phyloP scores from a whole-genome alignment of 192 early-diverging fungal species.

The Entrophospora sp. region DNA sequence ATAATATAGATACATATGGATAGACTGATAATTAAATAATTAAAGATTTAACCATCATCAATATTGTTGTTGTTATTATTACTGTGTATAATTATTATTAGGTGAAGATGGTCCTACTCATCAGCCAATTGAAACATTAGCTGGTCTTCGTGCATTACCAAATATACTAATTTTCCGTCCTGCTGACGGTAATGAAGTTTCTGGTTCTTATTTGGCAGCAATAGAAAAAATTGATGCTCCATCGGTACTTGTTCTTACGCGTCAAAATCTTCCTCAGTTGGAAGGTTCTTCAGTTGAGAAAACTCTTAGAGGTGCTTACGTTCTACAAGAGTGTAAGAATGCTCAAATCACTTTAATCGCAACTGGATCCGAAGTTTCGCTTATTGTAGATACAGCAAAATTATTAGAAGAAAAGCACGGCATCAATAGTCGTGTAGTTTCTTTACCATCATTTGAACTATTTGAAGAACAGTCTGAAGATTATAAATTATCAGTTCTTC shows the following conservation, averaged over 20 bases:
- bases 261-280: constrained; percentile 92
- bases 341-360: constrained; percentile 66
- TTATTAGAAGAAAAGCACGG: constrained; percentile 49
- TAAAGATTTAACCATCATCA: too few relatives aligned
- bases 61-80: too few relatives aligned
- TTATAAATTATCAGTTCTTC: constrained; percentile 77
- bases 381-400: constrained; percentile 82
- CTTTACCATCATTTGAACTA: constrained; percentile 85
- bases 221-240: constrained; percentile 62
- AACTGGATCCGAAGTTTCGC: constrained; percentile 87
- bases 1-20: too few relatives aligned
- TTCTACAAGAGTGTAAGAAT: constrained; percentile 56
- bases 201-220: constrained; percentile 81
- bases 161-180: constrained; percentile 83
- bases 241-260: constrained; percentile 77
- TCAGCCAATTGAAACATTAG: constrained; percentile 94
- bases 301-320: constrained; percentile 79
- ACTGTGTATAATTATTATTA: neutral
- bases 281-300: constrained; percentile 74
- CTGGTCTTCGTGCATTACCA: constrained; percentile 81
- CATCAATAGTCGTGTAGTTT: constrained; percentile 73
- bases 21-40: too few relatives aligned
- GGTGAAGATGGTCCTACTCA: constrained; percentile 99
- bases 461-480: constrained; percentile 77
- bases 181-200: constrained; percentile 91